Percentiles rank a stretch among this genome's conserved stretches.
These are phyloP conservation scores for Yarrowia sp. DNA, from an alignment of 805 yeast genomes.

Conservation along the genomic window DNA sequence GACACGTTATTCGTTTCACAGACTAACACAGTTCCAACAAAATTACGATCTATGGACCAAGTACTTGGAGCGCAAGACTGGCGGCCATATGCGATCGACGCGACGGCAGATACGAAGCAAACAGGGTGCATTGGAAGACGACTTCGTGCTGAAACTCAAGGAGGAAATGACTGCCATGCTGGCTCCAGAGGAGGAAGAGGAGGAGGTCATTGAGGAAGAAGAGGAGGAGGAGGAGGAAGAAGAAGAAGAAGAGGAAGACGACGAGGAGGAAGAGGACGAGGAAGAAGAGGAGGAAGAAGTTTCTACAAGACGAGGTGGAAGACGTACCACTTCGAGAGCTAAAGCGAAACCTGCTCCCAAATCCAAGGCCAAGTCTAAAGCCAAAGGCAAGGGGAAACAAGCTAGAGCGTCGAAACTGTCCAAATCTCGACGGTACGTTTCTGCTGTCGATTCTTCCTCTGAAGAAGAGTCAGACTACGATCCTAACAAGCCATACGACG, in stretches of 20 bases:
- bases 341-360: neutral
- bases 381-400: conserved; percentile 2
- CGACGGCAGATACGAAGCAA: conserved; percentile 44
- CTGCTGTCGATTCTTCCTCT: conserved; percentile 31
- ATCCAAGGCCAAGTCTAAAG: neutral
- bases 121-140: conserved; percentile 38
- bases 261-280: neutral
- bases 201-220: neutral
- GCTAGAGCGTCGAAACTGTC: conserved; percentile 21
- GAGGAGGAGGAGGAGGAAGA: conserved; percentile 33
- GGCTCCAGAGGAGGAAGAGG: conserved; percentile 30
- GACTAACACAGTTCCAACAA: conserved; percentile 45
- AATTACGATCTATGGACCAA: conserved; percentile 54
- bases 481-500: conserved; percentile 34
- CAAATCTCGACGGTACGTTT: conserved; percentile 22
- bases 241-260: conserved; percentile 10
- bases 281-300: no score
- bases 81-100: conserved; percentile 48
- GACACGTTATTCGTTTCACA: no score
- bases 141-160: conserved; percentile 44
- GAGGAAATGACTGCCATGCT: conserved; percentile 44
- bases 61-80: conserved; percentile 43
- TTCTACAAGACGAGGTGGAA: neutral
- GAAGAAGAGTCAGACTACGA: conserved; percentile 32
- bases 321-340: neutral